phyloP scores from a whole-genome alignment of 208 protist genomes.

The Trypanosomatidae sp. region DNA sequence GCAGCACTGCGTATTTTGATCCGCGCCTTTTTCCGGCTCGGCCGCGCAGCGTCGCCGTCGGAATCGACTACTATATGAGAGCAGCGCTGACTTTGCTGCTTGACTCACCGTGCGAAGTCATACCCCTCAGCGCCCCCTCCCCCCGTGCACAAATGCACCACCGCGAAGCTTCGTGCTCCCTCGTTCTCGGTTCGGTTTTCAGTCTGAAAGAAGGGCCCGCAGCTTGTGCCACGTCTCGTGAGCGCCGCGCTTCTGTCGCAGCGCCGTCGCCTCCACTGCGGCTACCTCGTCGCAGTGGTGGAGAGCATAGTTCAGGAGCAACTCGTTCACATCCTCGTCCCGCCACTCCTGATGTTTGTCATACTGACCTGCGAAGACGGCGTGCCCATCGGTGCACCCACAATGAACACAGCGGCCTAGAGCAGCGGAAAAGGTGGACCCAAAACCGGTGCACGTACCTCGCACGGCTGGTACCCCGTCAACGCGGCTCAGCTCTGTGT shows the following conservation, averaged over 20 bases:
- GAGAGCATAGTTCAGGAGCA: conserved; percentile 53
- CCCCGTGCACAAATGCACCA: not conserved
- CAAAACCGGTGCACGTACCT: conserved; percentile 78
- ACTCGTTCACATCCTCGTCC: conserved; percentile 38
- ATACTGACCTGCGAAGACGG: conserved; percentile 25
- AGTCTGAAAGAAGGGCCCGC: conserved; percentile 25
- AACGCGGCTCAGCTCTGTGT: conserved; percentile 54
- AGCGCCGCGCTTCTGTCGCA: conserved; percentile 28
- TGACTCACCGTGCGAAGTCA: not conserved
- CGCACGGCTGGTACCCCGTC: conserved; percentile 65
- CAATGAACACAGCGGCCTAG: conserved; percentile 54
- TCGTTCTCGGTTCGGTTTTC: not conserved
- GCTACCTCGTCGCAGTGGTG: conserved; percentile 68
- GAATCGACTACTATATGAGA: not conserved
- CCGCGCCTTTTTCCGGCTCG: not conserved
- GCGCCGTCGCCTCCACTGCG: conserved; percentile 55
- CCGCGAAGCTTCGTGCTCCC: not conserved
- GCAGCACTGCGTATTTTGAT: not conserved
- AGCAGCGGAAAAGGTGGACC: conserved; percentile 47
- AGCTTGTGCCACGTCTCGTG: conserved; percentile 42
- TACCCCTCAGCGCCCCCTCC: not conserved
- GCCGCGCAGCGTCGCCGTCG: not conserved
- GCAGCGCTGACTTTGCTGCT: not conserved
- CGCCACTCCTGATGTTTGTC: conserved; percentile 51
- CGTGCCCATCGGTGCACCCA: conserved; percentile 65